These are phyloP conservation scores for Funneliformis geosporum DNA, from an alignment of 192 early-diverging fungal genomes.

Conservation along the genomic window DNA sequence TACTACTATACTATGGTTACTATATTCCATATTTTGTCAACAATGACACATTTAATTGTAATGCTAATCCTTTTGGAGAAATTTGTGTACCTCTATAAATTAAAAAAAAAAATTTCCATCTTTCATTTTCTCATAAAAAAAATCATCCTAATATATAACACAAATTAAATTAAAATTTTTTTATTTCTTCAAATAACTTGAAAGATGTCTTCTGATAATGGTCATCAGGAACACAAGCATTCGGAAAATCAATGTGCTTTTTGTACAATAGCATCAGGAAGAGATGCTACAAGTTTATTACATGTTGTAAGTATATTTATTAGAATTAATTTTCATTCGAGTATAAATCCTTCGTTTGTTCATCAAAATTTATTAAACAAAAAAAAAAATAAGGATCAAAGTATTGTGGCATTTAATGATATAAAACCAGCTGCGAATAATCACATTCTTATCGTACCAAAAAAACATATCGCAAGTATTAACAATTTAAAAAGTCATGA, in stretches of 20 bases:
- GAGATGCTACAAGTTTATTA: not conserved
- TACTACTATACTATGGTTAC: too few species aligned
- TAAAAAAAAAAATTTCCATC: too few species aligned
- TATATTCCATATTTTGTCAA: too few species aligned
- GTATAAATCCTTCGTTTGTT: not conserved
- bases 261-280: not conserved
- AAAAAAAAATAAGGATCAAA: slow-evolving; percentile 33
- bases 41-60: too few species aligned
- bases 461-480: slow-evolving; percentile 37
- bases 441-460: slow-evolving; percentile 44
- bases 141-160: too few species aligned
- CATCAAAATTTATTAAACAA: not conserved
- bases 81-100: too few species aligned
- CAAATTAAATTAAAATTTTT: too few species aligned
- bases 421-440: slow-evolving; percentile 42
- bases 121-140: too few species aligned
- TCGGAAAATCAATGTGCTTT: not conserved
- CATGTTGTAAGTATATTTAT: slow-evolving; percentile 6
- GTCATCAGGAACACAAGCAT: too few species aligned
- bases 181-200: too few species aligned
- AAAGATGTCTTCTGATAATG: too few species aligned
- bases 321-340: not conserved
- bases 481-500: slow-evolving; percentile 35
- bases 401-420: slow-evolving; percentile 42
- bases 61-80: too few species aligned